Evolutionary conservation across 257 asterid genomes (phyloP), one percentile per base, ranked within the genome.

Genomic region (Petunia axillaris): DNA sequence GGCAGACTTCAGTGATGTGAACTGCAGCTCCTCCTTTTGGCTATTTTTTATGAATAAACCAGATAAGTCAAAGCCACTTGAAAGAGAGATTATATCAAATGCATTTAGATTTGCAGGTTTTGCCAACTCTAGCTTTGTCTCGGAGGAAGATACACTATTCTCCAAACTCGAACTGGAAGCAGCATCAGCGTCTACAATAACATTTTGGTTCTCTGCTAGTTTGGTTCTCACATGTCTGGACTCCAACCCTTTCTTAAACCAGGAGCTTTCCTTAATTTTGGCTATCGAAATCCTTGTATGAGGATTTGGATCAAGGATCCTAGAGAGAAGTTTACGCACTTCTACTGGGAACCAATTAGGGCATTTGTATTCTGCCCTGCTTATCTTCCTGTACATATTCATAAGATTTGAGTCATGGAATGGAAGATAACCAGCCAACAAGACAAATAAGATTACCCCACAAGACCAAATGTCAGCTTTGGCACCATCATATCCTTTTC

Each of bases 381-480:
- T 75, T 81, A 93, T 92, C 86, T 87, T 92, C 88, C 82, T 87
- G 71, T 93, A 92, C 94, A 93, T 81, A 77, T 87, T 89, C 81
- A 91, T 90, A 46, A 93, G 88, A 82, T 92, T 93, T 1, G 88
- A 75, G 84, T 86, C 88, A 0, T 85, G 83, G 76, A 93, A 93
- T 7, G 98, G 98, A 73, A 93, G 92, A 86, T 86, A 80, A 41
- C 98, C 94, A 0, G 94, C 91, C 5, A 93, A 87, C 25, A 93
- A 68, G 81, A 93, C 94, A 53, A 87, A 93, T 37, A 93, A 87
- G 74, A 91, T 84, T 44, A 93, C 94, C 77, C 98, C 98, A 76
- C 94, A 93, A 6, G 98, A 91, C 97, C 97, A 93, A 37, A 91
- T 84, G 81, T 93, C 98, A 5, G 98, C 87, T 82, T 90, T 91